Base-by-base conservation (phyloP, 2,329 filamentous ascomycete genomes). In the Colletotrichum sidae region DNA sequence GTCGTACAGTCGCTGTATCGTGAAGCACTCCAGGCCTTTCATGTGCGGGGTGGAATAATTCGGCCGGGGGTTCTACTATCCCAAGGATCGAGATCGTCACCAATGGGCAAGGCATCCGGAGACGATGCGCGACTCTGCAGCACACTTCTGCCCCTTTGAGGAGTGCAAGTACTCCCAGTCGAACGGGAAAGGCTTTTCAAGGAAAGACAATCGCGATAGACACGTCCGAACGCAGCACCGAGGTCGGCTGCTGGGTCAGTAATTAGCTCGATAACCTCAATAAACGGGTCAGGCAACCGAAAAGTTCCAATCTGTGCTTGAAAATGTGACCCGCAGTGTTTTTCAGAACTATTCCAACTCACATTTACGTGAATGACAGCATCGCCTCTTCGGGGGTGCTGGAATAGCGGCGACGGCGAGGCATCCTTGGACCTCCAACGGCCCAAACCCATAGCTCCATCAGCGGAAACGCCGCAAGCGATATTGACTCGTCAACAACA, bases 71-170 rank as follows among this genome's bases (percentile, higher is more conserved):
- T 69, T 69, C 45, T 37, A 17, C 17, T 17, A 17, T 17, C 0
- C 17, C 4, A 68, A 60, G 49, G 67, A 66, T 13, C 54, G 61
- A 9, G 6, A 51, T n/a, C 53, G 53, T 8, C 67, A 69, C 39
- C 42, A 11, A 17, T 15, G 25, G n/a, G 35, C 33, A 6, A 55
- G 6, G n/a, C 58, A 55, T 42, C 44, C 51, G 11, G 64, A 61
- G 2, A 46, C 2, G 0, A 33, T 33, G 0, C 50, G 41, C 4
- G 12, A 17, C 8, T 12, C 12, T 7, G n/a, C 2, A 8, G 17
- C 13, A 13, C 61, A 50, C 33, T 67, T 67, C 17, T 68, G 62
- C 55, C 17, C 17, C 2, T 34, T 33, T 17, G 13, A 46, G 33
- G 50, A 51, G 7, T 69, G 66, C 51, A 63, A 63, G 6, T 46